A percentile compares a stretch with the other conserved stretches of the same genome.
Conservation (phyloP, 2,329 filamentous ascomycete genomes). For the Botryotinia globosa region DNA sequence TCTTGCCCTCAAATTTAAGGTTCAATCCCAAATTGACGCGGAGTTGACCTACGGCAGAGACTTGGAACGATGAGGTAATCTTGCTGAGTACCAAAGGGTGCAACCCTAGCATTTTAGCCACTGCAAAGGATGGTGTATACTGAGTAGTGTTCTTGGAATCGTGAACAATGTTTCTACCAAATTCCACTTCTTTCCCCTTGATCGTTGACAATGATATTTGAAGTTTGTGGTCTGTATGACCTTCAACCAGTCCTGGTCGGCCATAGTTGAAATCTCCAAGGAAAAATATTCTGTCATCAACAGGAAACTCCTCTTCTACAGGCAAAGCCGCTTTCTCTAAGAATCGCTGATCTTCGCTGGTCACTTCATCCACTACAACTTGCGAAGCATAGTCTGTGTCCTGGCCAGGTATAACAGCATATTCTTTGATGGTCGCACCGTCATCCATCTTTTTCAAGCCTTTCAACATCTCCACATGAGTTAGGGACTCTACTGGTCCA, state of each 20-base stretch:
- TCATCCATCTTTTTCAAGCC: conserved; percentile 87
- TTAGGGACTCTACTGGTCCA: conserved; percentile 80
- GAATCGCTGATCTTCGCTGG: conserved; percentile 90
- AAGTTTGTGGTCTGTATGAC: conserved; percentile 71
- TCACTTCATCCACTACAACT: conserved; percentile 81
- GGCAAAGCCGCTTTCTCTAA: conserved; percentile 84
- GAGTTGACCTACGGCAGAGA: conserved; percentile 70
- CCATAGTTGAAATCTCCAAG: conserved; percentile 92
- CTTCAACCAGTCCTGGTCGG: conserved; percentile 77
- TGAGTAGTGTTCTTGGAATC: conserved; percentile 67
- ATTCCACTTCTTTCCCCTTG: conserved; percentile 74
- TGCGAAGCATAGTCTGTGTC: conserved; percentile 91
- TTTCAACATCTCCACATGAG: conserved; percentile 91
- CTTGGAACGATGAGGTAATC: conserved; percentile 90
- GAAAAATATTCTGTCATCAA: conserved; percentile 83
- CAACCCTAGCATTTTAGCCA: conserved; percentile 76
- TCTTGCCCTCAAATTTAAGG: conserved; percentile 93
- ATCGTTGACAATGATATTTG: conserved; percentile 74
- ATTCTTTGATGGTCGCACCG: conserved; percentile 89
- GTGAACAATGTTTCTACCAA: conserved; percentile 70
- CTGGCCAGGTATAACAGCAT: conserved; percentile 77
- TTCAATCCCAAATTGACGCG: conserved; percentile 91
- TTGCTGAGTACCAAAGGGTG: conserved; percentile 90
- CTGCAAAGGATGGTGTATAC: conserved; percentile 85
- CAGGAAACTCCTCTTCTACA: conserved; percentile 87